Conservation (phyloP, 768 basidiomycete species). For the Podaxis sp. region DNA sequence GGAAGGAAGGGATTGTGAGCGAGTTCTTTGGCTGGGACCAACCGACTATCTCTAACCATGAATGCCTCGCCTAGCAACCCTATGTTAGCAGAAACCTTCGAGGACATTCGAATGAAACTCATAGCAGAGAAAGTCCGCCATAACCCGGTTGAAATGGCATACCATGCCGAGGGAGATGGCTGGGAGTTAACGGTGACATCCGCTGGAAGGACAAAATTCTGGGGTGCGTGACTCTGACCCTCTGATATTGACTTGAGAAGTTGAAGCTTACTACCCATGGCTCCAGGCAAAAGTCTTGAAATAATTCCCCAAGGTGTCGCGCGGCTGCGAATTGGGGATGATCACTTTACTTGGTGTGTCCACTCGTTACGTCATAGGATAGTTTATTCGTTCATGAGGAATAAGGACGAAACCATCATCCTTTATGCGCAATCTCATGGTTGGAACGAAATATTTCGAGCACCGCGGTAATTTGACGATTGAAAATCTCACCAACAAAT, state of each 20-base stretch:
- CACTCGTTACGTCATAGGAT: background rate
- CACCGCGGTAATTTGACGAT: conserved; percentile 79
- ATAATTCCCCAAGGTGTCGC: conserved; percentile 77
- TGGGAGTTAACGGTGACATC: conserved; percentile 78
- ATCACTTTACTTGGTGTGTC: conserved; percentile 61
- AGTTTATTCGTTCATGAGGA: background rate
- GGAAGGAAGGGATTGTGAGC: conserved; percentile 87
- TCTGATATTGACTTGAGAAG: background rate
- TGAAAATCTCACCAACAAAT: conserved; percentile 51
- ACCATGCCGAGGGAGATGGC: conserved; percentile 73
- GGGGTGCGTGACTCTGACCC: conserved; percentile 54
- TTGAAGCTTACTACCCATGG: conserved; percentile 8
- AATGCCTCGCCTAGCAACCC: conserved; percentile 57
- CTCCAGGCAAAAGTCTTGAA: conserved; percentile 81
- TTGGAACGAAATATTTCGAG: conserved; percentile 88
- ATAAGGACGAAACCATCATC: conserved; percentile 81
- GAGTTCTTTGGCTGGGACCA: background rate
- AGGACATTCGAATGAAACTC: conserved; percentile 76
- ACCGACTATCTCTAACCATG: conserved; percentile 2
- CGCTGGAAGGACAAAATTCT: conserved; percentile 84
- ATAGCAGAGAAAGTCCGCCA: conserved; percentile 87
- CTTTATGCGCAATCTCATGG: conserved; percentile 86
- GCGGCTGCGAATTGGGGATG: conserved; percentile 59
- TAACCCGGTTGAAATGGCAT: conserved; percentile 80
- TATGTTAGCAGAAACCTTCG: conserved; percentile 85